Percentiles rank a stretch among this genome's conserved stretches.
These are phyloP conservation scores for Theileria parva DNA, from an alignment of 169 alveolate genomes.

Conservation along the genomic window DNA sequence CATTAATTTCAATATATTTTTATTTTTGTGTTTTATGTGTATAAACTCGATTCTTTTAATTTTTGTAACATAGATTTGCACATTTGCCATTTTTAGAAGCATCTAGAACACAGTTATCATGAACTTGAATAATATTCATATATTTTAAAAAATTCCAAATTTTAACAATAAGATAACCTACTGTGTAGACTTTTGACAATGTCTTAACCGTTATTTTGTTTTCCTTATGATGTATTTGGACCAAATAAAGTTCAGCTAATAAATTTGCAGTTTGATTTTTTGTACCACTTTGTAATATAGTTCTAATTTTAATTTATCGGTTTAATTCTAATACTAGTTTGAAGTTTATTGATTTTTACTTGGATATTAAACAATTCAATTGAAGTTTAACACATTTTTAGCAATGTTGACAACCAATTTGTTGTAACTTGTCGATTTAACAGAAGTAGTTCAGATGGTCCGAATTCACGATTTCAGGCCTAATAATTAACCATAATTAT, in stretches of 20 bases:
- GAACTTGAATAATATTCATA: background rate
- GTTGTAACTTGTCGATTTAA: background rate
- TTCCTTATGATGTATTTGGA: background rate
- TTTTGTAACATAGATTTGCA: slow-evolving; percentile 4
- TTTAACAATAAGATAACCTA: background rate
- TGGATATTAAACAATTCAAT: background rate
- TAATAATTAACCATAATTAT: too few relatives aligned
- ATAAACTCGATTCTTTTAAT: background rate
- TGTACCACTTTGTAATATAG: background rate
- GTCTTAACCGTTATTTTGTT: background rate
- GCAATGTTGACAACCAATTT: background rate
- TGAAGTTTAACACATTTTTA: background rate
- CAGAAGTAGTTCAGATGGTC: background rate
- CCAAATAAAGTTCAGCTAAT: background rate
- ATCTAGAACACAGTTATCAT: background rate
- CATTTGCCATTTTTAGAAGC: background rate
- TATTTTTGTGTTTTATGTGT: slow-evolving; percentile 11
- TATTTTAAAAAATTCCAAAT: background rate
- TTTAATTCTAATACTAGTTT: too few relatives aligned
- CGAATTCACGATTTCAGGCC: background rate
- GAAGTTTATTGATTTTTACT: background rate
- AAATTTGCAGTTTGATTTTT: background rate
- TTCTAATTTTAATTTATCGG: too few relatives aligned
- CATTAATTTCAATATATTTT: slow-evolving; percentile 1
- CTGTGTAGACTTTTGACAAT: slow-evolving; percentile 6